Evolutionary conservation across 2,329 filamentous ascomycete species (phyloP), one percentile per base, ranked within the genome.

Genomic region (Cladobotryum protrusum): DNA sequence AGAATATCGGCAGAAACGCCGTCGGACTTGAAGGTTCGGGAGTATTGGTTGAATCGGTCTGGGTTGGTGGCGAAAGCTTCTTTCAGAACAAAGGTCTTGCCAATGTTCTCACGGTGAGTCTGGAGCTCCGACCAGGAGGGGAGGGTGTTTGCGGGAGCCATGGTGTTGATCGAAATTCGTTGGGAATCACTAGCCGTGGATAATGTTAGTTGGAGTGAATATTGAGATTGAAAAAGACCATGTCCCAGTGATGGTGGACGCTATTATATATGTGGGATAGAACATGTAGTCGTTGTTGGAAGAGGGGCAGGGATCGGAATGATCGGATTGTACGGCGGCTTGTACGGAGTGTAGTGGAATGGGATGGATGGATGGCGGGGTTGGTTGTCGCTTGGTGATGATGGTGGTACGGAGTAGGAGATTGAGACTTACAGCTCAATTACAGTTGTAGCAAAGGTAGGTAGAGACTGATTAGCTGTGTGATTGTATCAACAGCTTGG

Each of bases 31-130:
- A 97, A 96, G 64, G 81, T 89, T 68, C 85, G 87, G 67, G 84
- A 87, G 76, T 96, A 91, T 73, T 93, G 95, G 64, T 85, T 73
- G 77, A 96, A 97, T 56, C 93, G 89, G 66, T 87, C 69, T 45
- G 90, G 83, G 68, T 99, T 91, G 61, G 89, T 83, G 63, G 88
- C 79, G 72, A 97, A 99, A 67, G 89, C 88, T 58, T 95, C 87
- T 76, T 95, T 96, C 58, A 97, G 81, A 56, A 95, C 85, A 66
- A 97, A 93, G 66, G 85, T 83, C 75, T 91, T 91, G 65, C 89
- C 91, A 43, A 93, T 81, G 56, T 78, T 79, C 71, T 88, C 85
- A 73, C 95, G 90, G 73, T 97, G 91, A 64, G 88, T 79, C 74
- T 95, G 88, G 65, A 99, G 89, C 67, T 87, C 82, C 68, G 86